Percentiles rank a stretch among this genome's conserved stretches.
phyloP scores from a whole-genome alignment of 2,329 filamentous ascomycete genomes.

The Fusarium sp. region DNA sequence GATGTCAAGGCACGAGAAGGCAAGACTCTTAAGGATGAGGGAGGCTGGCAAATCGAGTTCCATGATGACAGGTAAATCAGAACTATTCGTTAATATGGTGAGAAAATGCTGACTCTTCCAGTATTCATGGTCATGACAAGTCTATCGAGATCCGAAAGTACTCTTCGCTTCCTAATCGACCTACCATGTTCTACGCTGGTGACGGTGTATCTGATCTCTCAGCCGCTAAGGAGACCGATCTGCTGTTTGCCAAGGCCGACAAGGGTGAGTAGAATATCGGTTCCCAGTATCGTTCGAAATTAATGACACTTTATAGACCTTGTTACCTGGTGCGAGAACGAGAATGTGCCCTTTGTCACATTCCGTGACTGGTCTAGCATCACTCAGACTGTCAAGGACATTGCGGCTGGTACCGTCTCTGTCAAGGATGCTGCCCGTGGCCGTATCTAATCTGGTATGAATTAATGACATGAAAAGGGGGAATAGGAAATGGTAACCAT shows the following conservation, averaged over 20 bases:
- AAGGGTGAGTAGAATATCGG: slow-evolving; percentile 66
- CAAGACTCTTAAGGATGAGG: slow-evolving; percentile 79
- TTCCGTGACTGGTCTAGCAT: slow-evolving; percentile 89
- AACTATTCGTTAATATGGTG: not conserved
- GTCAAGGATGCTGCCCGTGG: slow-evolving; percentile 74
- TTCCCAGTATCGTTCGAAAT: not conserved
- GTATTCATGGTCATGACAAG: slow-evolving; percentile 96
- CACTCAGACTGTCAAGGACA: slow-evolving; percentile 77
- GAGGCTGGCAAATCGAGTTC: slow-evolving; percentile 88
- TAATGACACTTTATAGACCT: slow-evolving; percentile 67
- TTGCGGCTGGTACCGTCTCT: slow-evolving; percentile 75
- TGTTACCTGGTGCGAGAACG: slow-evolving; percentile 83
- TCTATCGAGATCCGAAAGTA: slow-evolving; percentile 90
- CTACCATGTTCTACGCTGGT: slow-evolving; percentile 91
- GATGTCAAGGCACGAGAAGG: slow-evolving; percentile 70
- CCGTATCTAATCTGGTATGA: slow-evolving; percentile 43
- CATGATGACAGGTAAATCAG: slow-evolving; percentile 77
- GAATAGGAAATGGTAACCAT: not conserved
- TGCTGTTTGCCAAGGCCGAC: slow-evolving; percentile 92
- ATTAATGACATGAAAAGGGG: slow-evolving; percentile 1
- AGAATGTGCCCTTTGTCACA: slow-evolving; percentile 86
- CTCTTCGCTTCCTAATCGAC: slow-evolving; percentile 77
- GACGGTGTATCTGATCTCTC: slow-evolving; percentile 94
- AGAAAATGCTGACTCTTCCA: slow-evolving; percentile 45
- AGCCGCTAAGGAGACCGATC: slow-evolving; percentile 89